Percentiles rank a stretch among this genome's conserved stretches.
Evolutionary conservation across 2,329 filamentous ascomycete genomes (phyloP).

Genomic region (Biscogniauxia marginata): DNA sequence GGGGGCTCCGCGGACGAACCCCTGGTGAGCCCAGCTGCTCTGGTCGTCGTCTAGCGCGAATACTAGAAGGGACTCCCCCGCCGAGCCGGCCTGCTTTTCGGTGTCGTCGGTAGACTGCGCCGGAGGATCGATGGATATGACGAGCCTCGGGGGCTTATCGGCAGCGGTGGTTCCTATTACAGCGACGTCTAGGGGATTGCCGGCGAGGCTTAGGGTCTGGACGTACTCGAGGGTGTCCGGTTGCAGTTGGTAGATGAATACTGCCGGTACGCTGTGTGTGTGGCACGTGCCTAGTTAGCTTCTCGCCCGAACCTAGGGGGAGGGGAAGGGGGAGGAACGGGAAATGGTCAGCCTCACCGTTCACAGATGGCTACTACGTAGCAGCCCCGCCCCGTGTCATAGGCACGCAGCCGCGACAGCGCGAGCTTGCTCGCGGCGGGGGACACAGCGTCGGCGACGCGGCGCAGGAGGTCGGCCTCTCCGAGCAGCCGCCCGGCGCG

Average conservation of each 20-base stretch:
- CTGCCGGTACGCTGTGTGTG: slow-evolving; percentile 50
- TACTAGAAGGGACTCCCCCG: slow-evolving; percentile 15
- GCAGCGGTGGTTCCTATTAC: slow-evolving; percentile 14
- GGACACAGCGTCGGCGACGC: slow-evolving; percentile 38
- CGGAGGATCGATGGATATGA: slow-evolving; percentile 44
- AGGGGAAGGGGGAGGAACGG: background rate
- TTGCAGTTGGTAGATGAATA: slow-evolving; percentile 65
- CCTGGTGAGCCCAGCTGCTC: slow-evolving; percentile 10
- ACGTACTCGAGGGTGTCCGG: slow-evolving; percentile 46
- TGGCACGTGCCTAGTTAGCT: slow-evolving; percentile 25
- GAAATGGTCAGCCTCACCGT: slow-evolving; percentile 43
- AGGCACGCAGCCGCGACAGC: slow-evolving; percentile 43
- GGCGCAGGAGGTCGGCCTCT: slow-evolving; percentile 50
- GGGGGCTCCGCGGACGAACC: slow-evolving; percentile 3
- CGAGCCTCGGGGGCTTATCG: slow-evolving; percentile 29
- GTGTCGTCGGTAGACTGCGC: slow-evolving; percentile 27
- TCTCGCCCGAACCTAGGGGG: too few species aligned
- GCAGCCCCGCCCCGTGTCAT: slow-evolving; percentile 22
- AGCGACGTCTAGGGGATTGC: slow-evolving; percentile 62
- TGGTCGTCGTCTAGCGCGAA: slow-evolving; percentile 22
- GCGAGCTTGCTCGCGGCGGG: slow-evolving; percentile 42
- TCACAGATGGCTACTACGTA: slow-evolving; percentile 44
- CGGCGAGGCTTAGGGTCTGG: slow-evolving; percentile 54
- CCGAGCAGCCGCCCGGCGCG: slow-evolving; percentile 50
- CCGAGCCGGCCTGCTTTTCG: slow-evolving; percentile 8